Evolutionary conservation across 345 rosid species (phyloP), one percentile per base, ranked within the genome.

Genomic region (Brassica nigra): DNA sequence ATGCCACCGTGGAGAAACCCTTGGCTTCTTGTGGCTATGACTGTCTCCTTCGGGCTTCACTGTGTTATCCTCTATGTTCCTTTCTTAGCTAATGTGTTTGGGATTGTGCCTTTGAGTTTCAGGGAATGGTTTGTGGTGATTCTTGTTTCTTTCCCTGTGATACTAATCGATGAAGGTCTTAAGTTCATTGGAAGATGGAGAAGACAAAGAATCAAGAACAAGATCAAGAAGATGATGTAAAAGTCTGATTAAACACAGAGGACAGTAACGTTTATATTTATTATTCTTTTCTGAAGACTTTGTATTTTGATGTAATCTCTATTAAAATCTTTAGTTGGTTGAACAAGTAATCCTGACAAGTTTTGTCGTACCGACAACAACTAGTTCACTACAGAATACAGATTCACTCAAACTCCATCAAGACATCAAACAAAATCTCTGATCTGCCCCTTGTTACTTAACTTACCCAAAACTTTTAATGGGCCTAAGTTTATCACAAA

Each of bases 1-100:
- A 86, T 92, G 95, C 97, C 97, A 33, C 99, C 97, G 3, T 91
- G 99, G 97, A 89, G 83, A 74, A 92, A 92, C 79, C 97, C 95
- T 23, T 95, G 92, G 92, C 97, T 95, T 70, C 78, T 95, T 82
- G 88, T 87, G 76, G 97, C 99, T 20, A 91, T 92, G 97, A 80
- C 89, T 2, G 73, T 92, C 83, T 95, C 99, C 18, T 85, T 95
- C 8, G 92, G 89, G 55, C 92, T 95, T 33, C 99, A 95, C 62
- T 89, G 90, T 71, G 84, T 91, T 54, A 89, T 95, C 42, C 97
- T 95, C 66, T 95, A 92, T 18, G 89, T 90, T 71, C 97, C 99
- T 11, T 83, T 95, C 85, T 82, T 95, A 10, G 92, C 97, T 2
- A 71, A 90, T 20, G 84, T 90, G 71, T 95, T 95, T 71, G 92